Conservation (phyloP, 2,329 filamentous ascomycete species). For the Fusarium chuoi region DNA sequence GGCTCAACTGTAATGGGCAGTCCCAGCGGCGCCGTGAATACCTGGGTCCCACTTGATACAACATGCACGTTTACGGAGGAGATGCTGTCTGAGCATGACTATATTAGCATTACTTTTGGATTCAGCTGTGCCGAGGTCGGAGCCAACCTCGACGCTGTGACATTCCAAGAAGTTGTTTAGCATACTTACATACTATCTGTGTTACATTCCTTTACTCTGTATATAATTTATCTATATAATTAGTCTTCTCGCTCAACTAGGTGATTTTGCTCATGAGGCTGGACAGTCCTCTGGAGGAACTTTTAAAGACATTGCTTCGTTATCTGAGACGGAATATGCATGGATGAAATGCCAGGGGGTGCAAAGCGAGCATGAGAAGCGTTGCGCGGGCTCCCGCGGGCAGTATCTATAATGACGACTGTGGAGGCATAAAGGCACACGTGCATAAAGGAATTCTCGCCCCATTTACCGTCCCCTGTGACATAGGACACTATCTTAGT, state of each 20-base stretch:
- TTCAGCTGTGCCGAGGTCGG: background rate
- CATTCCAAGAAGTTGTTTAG: background rate
- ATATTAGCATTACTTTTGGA: background rate
- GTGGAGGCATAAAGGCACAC: too few species aligned
- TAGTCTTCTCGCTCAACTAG: background rate
- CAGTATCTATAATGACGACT: too few species aligned
- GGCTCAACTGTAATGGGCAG: background rate
- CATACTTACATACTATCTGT: background rate
- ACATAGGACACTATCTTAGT: rapidly evolving
- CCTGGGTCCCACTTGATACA: rapidly evolving
- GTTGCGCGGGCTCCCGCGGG: too few species aligned
- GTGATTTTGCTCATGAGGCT: background rate
- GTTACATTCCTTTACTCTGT: background rate
- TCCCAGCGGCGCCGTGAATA: background rate
- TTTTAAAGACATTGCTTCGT: too few species aligned
- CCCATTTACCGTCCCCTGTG: too few species aligned
- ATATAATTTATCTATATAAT: background rate
- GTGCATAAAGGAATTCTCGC: too few species aligned
- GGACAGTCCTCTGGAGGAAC: too few species aligned
- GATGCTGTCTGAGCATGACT: background rate
- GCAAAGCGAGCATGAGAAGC: too few species aligned
- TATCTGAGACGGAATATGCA: too few species aligned
- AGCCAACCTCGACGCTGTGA: background rate
- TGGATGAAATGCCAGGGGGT: too few species aligned
- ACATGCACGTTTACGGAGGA: background rate